These are phyloP conservation scores for Schizophyllum amplum DNA, from an alignment of 1,284 basidiomycete species.

Conservation along the genomic window DNA sequence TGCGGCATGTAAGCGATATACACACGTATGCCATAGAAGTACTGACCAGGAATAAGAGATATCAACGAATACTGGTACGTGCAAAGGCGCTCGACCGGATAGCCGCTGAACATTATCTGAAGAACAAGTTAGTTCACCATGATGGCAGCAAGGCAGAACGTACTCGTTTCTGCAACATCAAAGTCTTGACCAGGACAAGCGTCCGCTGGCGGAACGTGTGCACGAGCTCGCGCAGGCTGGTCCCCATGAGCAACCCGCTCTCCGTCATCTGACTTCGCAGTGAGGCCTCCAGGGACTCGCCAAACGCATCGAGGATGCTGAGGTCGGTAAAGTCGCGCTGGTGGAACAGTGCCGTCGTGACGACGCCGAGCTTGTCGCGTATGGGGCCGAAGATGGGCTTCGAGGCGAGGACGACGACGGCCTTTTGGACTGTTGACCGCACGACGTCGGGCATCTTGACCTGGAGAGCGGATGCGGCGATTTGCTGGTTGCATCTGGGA, in stretches of 20 bases:
- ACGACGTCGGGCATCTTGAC: slow-evolving; percentile 88
- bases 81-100: slow-evolving; percentile 93
- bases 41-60: slow-evolving; percentile 68
- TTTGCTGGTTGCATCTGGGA: slow-evolving; percentile 89
- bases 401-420: slow-evolving; percentile 88
- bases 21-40: slow-evolving; percentile 13
- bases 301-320: slow-evolving; percentile 80
- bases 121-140: slow-evolving; percentile 5
- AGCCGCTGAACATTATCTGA: slow-evolving; percentile 95
- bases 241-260: slow-evolving; percentile 84
- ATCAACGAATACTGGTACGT: slow-evolving; percentile 96
- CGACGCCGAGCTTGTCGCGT: slow-evolving; percentile 91
- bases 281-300: slow-evolving; percentile 60
- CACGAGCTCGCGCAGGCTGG: slow-evolving; percentile 67
- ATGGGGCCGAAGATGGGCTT: slow-evolving; percentile 87
- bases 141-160: slow-evolving; percentile 7
- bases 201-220: slow-evolving; percentile 93
- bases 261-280: slow-evolving; percentile 67
- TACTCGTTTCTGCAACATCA: slow-evolving; percentile 89
- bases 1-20: not conserved
- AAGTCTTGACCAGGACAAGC: slow-evolving; percentile 87
- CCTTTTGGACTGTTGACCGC: slow-evolving; percentile 95
- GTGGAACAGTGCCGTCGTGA: slow-evolving; percentile 85
- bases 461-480: slow-evolving; percentile 72
- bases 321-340: slow-evolving; percentile 85